These are phyloP conservation scores for Pholiota microspora DNA, from an alignment of 768 basidiomycete genomes.

Conservation along the genomic window DNA sequence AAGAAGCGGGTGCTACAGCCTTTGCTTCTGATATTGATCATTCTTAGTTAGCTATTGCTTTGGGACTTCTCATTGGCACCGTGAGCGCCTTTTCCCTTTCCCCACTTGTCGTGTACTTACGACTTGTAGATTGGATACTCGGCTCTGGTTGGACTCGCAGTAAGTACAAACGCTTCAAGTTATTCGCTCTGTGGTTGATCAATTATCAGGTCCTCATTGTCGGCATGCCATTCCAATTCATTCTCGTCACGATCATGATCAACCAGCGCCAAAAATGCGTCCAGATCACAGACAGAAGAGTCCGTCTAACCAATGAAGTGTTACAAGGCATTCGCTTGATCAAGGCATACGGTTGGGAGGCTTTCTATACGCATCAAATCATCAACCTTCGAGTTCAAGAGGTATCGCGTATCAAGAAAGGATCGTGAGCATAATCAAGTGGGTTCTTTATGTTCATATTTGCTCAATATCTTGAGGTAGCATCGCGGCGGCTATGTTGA, in stretches of 20 bases:
- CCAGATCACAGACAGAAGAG: slow-evolving; percentile 64
- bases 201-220: slow-evolving; percentile 10
- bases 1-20: background rate
- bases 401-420: slow-evolving; percentile 34
- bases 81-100: slow-evolving; percentile 29
- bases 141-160: slow-evolving; percentile 61
- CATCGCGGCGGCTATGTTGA: slow-evolving; percentile 33
- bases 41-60: slow-evolving; percentile 41
- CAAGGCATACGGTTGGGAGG: slow-evolving; percentile 63
- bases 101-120: background rate
- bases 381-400: slow-evolving; percentile 37
- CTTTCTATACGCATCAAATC: slow-evolving; percentile 44
- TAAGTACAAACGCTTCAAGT: slow-evolving; percentile 10
- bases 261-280: slow-evolving; percentile 53
- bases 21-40: background rate
- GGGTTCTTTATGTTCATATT: background rate
- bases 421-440: slow-evolving; percentile 30
- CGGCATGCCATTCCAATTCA: slow-evolving; percentile 29
- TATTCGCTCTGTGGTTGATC: slow-evolving; percentile 5
- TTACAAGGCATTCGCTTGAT: slow-evolving; percentile 66
- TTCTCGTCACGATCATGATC: slow-evolving; percentile 52
- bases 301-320: slow-evolving; percentile 65
- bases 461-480: slow-evolving; percentile 21
- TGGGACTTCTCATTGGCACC: slow-evolving; percentile 60
- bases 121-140: slow-evolving; percentile 56